Conservation (phyloP, 352 stramenopile species). For the Phytophthora sojae region DNA sequence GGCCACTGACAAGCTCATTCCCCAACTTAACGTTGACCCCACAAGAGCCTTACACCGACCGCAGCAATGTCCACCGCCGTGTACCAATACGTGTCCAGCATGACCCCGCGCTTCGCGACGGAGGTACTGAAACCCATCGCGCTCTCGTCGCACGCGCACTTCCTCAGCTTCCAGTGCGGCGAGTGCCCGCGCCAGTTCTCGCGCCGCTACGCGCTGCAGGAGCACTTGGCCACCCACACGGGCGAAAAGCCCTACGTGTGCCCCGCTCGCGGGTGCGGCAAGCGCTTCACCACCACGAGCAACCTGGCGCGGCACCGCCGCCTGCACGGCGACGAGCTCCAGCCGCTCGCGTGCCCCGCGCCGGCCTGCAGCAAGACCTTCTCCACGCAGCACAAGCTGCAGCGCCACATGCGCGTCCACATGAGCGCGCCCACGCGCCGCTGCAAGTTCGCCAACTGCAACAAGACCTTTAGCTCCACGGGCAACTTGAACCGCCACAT, state of each 20-base stretch:
- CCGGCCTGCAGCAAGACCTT: constrained; percentile 44
- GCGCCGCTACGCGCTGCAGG: constrained; percentile 51
- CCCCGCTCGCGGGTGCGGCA: constrained; percentile 42
- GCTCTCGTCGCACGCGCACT: constrained; percentile 14
- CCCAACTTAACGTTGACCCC: constrained; percentile 39
- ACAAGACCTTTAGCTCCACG: constrained; percentile 72
- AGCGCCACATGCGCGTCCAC: constrained; percentile 64
- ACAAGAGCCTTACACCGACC: constrained; percentile 15
- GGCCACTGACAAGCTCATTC: constrained; percentile 22
- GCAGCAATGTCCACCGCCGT: constrained; percentile 35
- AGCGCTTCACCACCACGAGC: constrained; percentile 61
- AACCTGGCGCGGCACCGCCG: constrained; percentile 56
- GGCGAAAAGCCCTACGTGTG: constrained; percentile 62
- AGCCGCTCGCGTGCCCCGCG: constrained; percentile 33
- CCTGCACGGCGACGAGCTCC: constrained; percentile 46
- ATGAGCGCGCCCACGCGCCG: constrained; percentile 38
- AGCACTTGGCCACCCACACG: constrained; percentile 57
- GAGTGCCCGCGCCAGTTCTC: constrained; percentile 44
- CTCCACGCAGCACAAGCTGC: constrained; percentile 52
- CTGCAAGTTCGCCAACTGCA: constrained; percentile 53
- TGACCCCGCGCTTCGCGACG: constrained; percentile 32
- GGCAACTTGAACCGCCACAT: constrained; percentile 72
- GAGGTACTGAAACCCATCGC: constrained; percentile 20
- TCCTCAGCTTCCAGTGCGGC: constrained; percentile 38
- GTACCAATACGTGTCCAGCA: constrained; percentile 35